These are phyloP conservation scores for Aspergillus sclerotioniger DNA, from an alignment of 495 filamentous ascomycete genomes.

Conservation along the genomic window DNA sequence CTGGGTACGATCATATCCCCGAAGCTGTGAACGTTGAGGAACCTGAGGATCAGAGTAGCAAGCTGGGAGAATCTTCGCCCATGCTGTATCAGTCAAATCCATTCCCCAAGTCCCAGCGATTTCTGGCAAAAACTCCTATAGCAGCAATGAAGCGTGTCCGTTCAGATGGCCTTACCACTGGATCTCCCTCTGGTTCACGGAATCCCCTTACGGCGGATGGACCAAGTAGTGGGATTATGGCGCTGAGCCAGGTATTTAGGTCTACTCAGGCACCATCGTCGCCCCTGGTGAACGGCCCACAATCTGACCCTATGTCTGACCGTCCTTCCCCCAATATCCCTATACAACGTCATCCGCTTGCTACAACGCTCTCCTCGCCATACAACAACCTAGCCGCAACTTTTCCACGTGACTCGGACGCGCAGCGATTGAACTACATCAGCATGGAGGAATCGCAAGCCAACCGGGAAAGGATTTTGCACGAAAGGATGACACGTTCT, in stretches of 20 bases:
- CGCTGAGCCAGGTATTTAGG: slow-evolving; percentile 51
- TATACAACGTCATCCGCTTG: slow-evolving; percentile 40
- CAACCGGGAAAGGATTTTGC: slow-evolving; percentile 31
- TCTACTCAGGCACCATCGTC: slow-evolving; percentile 55
- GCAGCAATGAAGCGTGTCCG: slow-evolving; percentile 36
- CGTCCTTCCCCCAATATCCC: slow-evolving; percentile 53
- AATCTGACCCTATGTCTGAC: slow-evolving; percentile 44
- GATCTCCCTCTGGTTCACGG: slow-evolving; percentile 42
- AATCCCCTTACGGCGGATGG: slow-evolving; percentile 46
- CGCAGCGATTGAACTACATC: slow-evolving; percentile 48
- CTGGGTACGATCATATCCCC: slow-evolving; percentile 35
- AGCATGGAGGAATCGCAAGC: slow-evolving; percentile 53
- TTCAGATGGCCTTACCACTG: slow-evolving; percentile 23
- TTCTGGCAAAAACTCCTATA: slow-evolving; percentile 44
- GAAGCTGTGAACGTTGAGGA: slow-evolving; percentile 31
- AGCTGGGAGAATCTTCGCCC: slow-evolving; percentile 39
- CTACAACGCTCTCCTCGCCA: slow-evolving; percentile 44
- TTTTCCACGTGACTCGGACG: slow-evolving; percentile 42
- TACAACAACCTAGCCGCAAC: slow-evolving; percentile 28
- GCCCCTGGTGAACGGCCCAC: slow-evolving; percentile 39
- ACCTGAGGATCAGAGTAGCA: slow-evolving; percentile 39
- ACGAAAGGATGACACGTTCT: slow-evolving; percentile 41
- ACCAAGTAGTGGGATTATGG: slow-evolving; percentile 44
- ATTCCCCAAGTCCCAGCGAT: slow-evolving; percentile 51
- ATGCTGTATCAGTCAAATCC: slow-evolving; percentile 39